Base-by-base conservation (phyloP, 768 basidiomycete genomes). In the Podaxis rugospora region DNA sequence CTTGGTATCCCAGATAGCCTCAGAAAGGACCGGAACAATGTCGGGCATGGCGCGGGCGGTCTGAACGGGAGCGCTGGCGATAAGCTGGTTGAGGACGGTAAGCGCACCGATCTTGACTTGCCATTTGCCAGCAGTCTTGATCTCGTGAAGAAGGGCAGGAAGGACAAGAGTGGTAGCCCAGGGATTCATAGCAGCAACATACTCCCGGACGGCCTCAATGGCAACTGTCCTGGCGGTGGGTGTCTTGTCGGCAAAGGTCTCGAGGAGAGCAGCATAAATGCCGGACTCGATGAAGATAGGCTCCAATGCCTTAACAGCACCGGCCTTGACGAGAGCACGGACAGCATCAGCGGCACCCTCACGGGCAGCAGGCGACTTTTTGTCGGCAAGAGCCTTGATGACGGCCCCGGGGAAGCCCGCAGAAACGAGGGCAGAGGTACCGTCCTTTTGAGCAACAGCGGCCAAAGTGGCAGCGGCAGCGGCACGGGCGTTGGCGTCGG, bases 1-100 rank as follows among this genome's bases (percentile, higher is more conserved):
- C 80, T 98, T 98, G 76, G 94, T 96, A 76, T 97, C 95, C 96
- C 96, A 98, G 69, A 98, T 96, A 62, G 90, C 93, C 71, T 94
- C 95, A 37, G 95, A 76, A 69, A 98, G 92, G 69, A 98, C 81
- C 63, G 95, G 95, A 65, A 98, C 89, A 64, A 98, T 92, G 51
- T 96, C 93, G 62, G 93, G 94, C 81, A 94, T 95, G 71, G 94
- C 90, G 67, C 86, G 88, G 62, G 90, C 89, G 57, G 83, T 91
- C 78, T 95, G 95, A 62, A 76, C 70, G 51, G 94, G 92, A 28
- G 93, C 91, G 68, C 87, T 87, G 65, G 75, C 79, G 67, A 97
- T 90, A 70, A 98, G 86, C 79, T 92, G 90, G 78, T 97, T 87
- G 70, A 97, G 82, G 67, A 89, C 77, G 65, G 83, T 76, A 63